A percentile compares a stretch with the other conserved stretches of the same genome.
Evolutionary conservation across 192 early-diverging fungal species (phyloP).

Genomic region (Rhizoclosmatium globosum): DNA sequence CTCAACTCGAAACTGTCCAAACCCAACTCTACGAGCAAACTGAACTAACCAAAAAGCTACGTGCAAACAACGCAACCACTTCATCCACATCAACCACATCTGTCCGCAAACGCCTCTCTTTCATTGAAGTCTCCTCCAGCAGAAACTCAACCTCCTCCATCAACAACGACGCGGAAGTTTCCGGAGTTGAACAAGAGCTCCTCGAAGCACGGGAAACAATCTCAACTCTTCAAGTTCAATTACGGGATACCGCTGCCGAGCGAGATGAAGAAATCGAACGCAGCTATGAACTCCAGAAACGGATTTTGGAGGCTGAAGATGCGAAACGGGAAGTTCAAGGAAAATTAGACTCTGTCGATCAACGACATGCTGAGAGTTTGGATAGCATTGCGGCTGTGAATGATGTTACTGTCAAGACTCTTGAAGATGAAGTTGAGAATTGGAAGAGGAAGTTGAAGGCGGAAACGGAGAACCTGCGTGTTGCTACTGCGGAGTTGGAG

Average conservation of each 20-base stretch:
- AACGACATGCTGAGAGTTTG: constrained; percentile 9
- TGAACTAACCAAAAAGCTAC: constrained; percentile 33
- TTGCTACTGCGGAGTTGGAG: constrained; percentile 30
- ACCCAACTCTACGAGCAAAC: background rate
- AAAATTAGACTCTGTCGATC: constrained; percentile 20
- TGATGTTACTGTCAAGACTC: constrained; percentile 34
- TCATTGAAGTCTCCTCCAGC: background rate
- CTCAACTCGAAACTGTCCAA: background rate
- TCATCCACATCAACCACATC: background rate
- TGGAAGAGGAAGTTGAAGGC: constrained; percentile 14
- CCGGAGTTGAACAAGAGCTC: constrained; percentile 2
- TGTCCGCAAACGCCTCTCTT: background rate
- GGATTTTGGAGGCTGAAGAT: background rate
- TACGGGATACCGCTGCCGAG: background rate
- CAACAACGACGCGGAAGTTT: constrained; percentile 22
- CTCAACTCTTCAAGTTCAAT: background rate
- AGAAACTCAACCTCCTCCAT: background rate
- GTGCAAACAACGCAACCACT: background rate
- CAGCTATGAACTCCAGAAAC: background rate
- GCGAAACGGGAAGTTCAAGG: constrained; percentile 19
- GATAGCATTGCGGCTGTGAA: constrained; percentile 32
- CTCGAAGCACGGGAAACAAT: constrained; percentile 19
- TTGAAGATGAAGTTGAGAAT: constrained; percentile 33
- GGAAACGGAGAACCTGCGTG: constrained; percentile 22
- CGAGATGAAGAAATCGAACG: background rate